Evolutionary conservation across 2,329 filamentous ascomycete species (phyloP).

Genomic region (Ascochyta pisi): DNA sequence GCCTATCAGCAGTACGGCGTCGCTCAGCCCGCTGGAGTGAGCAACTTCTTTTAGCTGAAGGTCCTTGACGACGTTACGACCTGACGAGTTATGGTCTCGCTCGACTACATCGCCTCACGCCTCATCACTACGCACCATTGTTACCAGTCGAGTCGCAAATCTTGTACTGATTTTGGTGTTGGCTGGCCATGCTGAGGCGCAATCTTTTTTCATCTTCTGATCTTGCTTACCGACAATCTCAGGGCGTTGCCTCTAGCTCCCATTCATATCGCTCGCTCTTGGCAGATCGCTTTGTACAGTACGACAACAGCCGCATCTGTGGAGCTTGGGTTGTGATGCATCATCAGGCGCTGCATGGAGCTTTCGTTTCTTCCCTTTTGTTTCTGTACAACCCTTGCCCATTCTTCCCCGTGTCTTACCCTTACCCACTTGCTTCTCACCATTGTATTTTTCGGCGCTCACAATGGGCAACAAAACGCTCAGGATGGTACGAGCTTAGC

Average conservation of each 20-base stretch:
- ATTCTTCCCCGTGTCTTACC: slow-evolving; percentile 19
- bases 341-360: slow-evolving; percentile 37
- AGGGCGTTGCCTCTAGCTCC: slow-evolving; percentile 23
- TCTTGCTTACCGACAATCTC: slow-evolving; percentile 30
- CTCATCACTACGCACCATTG: slow-evolving; percentile 31
- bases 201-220: slow-evolving; percentile 37
- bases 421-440: slow-evolving; percentile 24
- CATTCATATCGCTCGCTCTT: slow-evolving; percentile 21
- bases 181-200: slow-evolving; percentile 27
- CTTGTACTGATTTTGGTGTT: slow-evolving; percentile 34
- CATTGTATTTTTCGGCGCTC: slow-evolving; percentile 26
- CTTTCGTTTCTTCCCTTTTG: slow-evolving; percentile 11
- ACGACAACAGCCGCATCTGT: slow-evolving; percentile 43
- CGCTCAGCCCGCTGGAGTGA: slow-evolving; percentile 51
- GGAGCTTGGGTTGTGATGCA: slow-evolving; percentile 41
- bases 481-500: slow-evolving; percentile 14
- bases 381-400: slow-evolving; percentile 17
- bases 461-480: slow-evolving; percentile 27
- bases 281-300: slow-evolving; percentile 46
- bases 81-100: slow-evolving; percentile 56
- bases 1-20: slow-evolving; percentile 48
- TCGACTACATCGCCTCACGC: slow-evolving; percentile 25
- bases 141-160: slow-evolving; percentile 26
- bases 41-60: slow-evolving; percentile 53
- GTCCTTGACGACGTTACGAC: slow-evolving; percentile 56